These are phyloP conservation scores for Leccinum ochraceum DNA, from an alignment of 768 basidiomycete species.

Conservation along the genomic window DNA sequence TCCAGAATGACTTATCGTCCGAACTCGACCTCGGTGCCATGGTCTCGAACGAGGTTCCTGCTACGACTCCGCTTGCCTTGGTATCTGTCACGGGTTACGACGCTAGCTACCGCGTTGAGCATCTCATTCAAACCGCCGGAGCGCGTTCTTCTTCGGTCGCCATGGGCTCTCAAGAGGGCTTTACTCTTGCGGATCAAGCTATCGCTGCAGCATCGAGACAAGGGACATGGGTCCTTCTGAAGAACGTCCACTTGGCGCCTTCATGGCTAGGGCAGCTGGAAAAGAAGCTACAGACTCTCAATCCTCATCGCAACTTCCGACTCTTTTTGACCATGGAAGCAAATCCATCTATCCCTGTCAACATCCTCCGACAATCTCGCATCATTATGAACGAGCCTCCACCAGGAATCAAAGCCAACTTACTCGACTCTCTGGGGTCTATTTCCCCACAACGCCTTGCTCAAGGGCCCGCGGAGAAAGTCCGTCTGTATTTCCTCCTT, in stretches of 20 bases:
- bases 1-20: constrained; percentile 50
- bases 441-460: constrained; percentile 71
- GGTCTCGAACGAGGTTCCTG: constrained; percentile 76
- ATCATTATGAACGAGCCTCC: constrained; percentile 99
- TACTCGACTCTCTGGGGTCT: constrained; percentile 82
- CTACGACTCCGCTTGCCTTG: constrained; percentile 83
- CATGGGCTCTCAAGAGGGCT: constrained; percentile 99
- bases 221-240: constrained; percentile 95
- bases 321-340: constrained; percentile 99
- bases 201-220: constrained; percentile 90
- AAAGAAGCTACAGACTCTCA: constrained; percentile 92
- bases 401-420: constrained; percentile 94
- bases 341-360: constrained; percentile 91
- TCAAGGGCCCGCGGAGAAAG: constrained; percentile 91
- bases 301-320: constrained; percentile 88
- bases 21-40: constrained; percentile 75
- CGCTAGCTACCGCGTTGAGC: constrained; percentile 95
- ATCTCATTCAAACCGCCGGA: constrained; percentile 75
- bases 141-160: constrained; percentile 87
- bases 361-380: constrained; percentile 93
- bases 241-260: constrained; percentile 96
- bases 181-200: constrained; percentile 92
- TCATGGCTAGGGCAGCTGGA: constrained; percentile 95
- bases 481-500: constrained; percentile 90
- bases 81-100: constrained; percentile 96